Evolutionary conservation across 1,284 basidiomycete genomes (phyloP).

Genomic region (Peniophora sp.): DNA sequence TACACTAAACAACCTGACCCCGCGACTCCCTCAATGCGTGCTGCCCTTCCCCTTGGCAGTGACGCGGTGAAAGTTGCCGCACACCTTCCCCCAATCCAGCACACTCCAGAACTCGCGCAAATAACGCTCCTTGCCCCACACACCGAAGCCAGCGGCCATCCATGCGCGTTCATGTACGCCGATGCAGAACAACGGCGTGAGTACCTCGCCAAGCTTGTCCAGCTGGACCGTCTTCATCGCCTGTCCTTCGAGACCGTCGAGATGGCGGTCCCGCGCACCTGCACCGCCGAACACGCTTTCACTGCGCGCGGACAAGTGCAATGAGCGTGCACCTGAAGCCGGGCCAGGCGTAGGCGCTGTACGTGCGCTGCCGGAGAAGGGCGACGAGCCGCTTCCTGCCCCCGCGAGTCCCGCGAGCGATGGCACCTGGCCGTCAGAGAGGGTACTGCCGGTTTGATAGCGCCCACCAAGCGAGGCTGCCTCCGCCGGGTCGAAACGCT

Average conservation of each 20-base stretch:
- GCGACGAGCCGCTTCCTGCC: slow-evolving; percentile 17
- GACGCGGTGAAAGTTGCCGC: too few relatives aligned
- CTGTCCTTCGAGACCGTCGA: slow-evolving; percentile 7
- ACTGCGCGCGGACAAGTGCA: slow-evolving; percentile 7
- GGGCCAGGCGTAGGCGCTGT: slow-evolving; percentile 15
- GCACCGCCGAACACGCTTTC: too few relatives aligned
- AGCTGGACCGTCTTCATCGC: slow-evolving; percentile 3
- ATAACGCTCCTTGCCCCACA: slow-evolving; percentile 93
- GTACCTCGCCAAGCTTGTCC: slow-evolving; percentile 36
- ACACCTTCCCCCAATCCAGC: slow-evolving; percentile 77
- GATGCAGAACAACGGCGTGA: slow-evolving; percentile 80
- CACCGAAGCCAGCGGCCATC: slow-evolving; percentile 82
- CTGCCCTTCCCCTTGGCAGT: too few relatives aligned
- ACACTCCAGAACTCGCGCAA: slow-evolving; percentile 85
- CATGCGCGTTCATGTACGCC: slow-evolving; percentile 90
- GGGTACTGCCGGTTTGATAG: slow-evolving; percentile 25
- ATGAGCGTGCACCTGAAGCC: slow-evolving; percentile 18
- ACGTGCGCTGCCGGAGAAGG: slow-evolving; percentile 22
- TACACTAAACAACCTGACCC: too few relatives aligned
- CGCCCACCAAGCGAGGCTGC: slow-evolving; percentile 14
- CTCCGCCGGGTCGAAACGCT: slow-evolving; percentile 9
- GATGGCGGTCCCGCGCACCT: too few relatives aligned
- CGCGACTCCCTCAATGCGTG: too few relatives aligned
- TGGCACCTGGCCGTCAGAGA: slow-evolving; percentile 3
- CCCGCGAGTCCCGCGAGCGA: background rate